A percentile compares a stretch with the other conserved stretches of the same genome.
Conservation (phyloP, 768 basidiomycete species). For the Trametes elegans region DNA sequence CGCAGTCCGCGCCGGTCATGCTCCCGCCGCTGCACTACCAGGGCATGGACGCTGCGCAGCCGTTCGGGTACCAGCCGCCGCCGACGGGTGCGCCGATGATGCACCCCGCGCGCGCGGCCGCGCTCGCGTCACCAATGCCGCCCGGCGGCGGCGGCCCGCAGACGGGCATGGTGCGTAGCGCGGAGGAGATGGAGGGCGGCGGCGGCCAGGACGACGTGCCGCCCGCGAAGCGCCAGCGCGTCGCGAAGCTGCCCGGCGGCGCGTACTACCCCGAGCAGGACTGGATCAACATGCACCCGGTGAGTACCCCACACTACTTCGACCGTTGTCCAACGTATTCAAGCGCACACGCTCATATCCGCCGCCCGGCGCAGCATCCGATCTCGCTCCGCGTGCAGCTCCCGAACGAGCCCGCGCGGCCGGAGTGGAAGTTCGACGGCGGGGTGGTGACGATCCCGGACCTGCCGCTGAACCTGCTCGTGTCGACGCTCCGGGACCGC, state of each 20-base stretch:
- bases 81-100: slow-evolving; percentile 35
- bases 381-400: slow-evolving; percentile 85
- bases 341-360: no score
- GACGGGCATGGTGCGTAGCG: slow-evolving; percentile 71
- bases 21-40: slow-evolving; percentile 84
- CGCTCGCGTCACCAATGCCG: slow-evolving; percentile 55
- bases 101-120: slow-evolving; percentile 25
- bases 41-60: slow-evolving; percentile 70
- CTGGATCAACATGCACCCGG: slow-evolving; percentile 89
- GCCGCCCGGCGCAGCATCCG: slow-evolving; percentile 76
- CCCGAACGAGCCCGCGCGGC: slow-evolving; percentile 76
- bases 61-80: slow-evolving; percentile 77
- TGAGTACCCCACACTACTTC: slow-evolving; percentile 32
- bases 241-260: slow-evolving; percentile 84
- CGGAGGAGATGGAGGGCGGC: slow-evolving; percentile 77
- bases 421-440: slow-evolving; percentile 93
- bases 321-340: neutral
- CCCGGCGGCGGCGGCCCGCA: slow-evolving; percentile 42
- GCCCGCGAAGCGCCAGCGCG: slow-evolving; percentile 83
- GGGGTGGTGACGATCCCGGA: slow-evolving; percentile 74
- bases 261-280: slow-evolving; percentile 83
- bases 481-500: slow-evolving; percentile 88
- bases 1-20: slow-evolving; percentile 68
- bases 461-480: slow-evolving; percentile 77
- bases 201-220: slow-evolving; percentile 59